Conservation (phyloP, 2,329 filamentous ascomycete species). For the Apiospora saccharicola region DNA sequence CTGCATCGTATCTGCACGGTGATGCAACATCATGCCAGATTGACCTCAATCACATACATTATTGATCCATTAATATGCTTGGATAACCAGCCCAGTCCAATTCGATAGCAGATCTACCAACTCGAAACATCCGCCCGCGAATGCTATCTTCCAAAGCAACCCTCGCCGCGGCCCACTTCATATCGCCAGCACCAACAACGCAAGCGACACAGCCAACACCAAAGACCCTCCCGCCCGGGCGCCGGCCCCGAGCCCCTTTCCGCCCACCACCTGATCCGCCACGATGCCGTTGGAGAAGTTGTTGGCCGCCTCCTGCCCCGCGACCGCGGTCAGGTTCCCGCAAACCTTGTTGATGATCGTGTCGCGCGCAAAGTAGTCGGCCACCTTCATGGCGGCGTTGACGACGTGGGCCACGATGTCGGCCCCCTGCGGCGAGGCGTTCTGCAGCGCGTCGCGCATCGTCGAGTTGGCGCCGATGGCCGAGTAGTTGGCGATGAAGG, state of each 20-base stretch:
- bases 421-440: conserved; percentile 14
- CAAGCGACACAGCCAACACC: not conserved
- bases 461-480: conserved; percentile 18
- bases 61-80: not conserved
- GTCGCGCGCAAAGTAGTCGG: not conserved
- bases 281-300: conserved; percentile 23
- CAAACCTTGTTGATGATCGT: not conserved
- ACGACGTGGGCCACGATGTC: not conserved
- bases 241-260: not conserved
- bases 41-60: not conserved
- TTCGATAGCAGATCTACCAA: not conserved
- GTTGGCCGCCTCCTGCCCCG: not conserved
- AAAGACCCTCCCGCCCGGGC: not conserved
- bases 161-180: not conserved
- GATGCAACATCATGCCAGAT: too few relatives aligned
- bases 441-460: not conserved
- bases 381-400: not conserved
- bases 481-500: conserved; percentile 23
- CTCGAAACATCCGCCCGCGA: conserved; percentile 2
- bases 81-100: not conserved
- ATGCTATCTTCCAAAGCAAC: not conserved
- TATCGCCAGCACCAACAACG: not conserved
- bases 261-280: conserved; percentile 9
- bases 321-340: conserved; percentile 13
- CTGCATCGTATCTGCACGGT: too few relatives aligned